Evolutionary conservation across 768 basidiomycete genomes (phyloP).

Genomic region (Phanerochaete sordida): DNA sequence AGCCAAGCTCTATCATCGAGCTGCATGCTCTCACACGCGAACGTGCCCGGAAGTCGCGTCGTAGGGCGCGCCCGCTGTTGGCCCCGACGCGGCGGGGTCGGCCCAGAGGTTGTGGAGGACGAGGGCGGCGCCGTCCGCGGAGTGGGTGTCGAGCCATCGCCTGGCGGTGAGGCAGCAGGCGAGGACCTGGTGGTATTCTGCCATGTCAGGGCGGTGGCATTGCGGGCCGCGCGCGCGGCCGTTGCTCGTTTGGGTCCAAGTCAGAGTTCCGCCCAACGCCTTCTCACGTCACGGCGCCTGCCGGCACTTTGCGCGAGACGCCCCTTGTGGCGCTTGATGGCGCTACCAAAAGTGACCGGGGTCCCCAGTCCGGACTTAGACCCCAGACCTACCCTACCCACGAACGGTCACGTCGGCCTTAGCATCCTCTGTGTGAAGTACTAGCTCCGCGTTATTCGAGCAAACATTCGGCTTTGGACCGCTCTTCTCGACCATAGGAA

Average conservation of each 20-base stretch:
- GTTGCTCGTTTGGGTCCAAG: background rate
- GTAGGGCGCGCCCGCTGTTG: background rate
- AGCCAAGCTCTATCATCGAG: background rate
- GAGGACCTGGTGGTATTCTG: conserved; percentile 16
- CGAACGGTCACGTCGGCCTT: too few relatives aligned
- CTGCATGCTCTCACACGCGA: background rate
- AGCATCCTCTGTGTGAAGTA: too few relatives aligned
- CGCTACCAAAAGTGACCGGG: too few relatives aligned
- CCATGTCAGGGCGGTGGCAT: conserved; percentile 36
- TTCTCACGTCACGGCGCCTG: background rate
- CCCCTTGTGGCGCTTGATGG: too few relatives aligned
- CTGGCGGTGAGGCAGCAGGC: background rate
- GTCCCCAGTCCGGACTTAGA: too few relatives aligned
- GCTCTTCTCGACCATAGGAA: too few relatives aligned
- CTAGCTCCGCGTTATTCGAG: too few relatives aligned
- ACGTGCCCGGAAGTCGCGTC: background rate
- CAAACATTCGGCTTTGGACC: too few relatives aligned
- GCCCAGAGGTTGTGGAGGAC: background rate
- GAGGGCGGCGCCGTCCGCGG: background rate
- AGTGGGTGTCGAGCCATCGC: background rate
- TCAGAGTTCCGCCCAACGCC: background rate
- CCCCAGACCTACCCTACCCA: too few relatives aligned
- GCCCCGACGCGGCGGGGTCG: background rate
- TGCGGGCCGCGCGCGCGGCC: background rate
- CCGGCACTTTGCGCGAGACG: too few relatives aligned